phyloP scores from a whole-genome alignment of 192 early-diverging fungal genomes.

The Tieghemiomyces parasiticus region DNA sequence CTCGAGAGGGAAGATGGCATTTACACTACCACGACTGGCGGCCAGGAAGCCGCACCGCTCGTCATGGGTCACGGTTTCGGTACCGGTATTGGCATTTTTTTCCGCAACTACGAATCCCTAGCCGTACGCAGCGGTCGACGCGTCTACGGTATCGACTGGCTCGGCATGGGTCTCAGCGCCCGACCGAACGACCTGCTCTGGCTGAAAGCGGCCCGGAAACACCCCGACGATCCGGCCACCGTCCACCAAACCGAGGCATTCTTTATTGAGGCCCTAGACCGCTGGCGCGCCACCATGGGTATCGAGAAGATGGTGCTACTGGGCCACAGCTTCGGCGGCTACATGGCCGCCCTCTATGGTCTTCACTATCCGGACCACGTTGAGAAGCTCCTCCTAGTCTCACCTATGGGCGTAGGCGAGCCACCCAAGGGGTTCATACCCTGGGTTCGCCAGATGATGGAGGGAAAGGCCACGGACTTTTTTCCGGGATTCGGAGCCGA shows the following conservation, averaged over 20 bases:
- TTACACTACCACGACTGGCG: too few relatives aligned
- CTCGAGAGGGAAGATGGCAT: background rate
- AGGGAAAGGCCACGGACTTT: too few relatives aligned
- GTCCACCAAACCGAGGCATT: slow-evolving; percentile 49
- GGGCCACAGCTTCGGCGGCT: slow-evolving; percentile 79
- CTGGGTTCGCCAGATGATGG: too few relatives aligned
- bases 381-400: slow-evolving; percentile 72
- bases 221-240: slow-evolving; percentile 23
- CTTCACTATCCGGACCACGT: slow-evolving; percentile 74
- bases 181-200: slow-evolving; percentile 44
- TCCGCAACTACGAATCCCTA: slow-evolving; percentile 26
- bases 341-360: slow-evolving; percentile 71
- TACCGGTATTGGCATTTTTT: slow-evolving; percentile 28
- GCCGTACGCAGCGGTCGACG: slow-evolving; percentile 21
- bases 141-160: slow-evolving; percentile 57
- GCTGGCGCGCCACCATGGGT: slow-evolving; percentile 60
- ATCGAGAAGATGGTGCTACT: slow-evolving; percentile 73
- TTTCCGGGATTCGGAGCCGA: too few relatives aligned
- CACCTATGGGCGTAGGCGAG: slow-evolving; percentile 61
- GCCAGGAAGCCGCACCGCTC: background rate
- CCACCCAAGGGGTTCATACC: slow-evolving; percentile 28
- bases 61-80: slow-evolving; percentile 31
- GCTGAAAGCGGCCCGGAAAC: slow-evolving; percentile 21
- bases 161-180: slow-evolving; percentile 79
- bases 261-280: slow-evolving; percentile 83